Conservation (phyloP, 306 rosid species). For the Lathyrus tuberosus region DNA sequence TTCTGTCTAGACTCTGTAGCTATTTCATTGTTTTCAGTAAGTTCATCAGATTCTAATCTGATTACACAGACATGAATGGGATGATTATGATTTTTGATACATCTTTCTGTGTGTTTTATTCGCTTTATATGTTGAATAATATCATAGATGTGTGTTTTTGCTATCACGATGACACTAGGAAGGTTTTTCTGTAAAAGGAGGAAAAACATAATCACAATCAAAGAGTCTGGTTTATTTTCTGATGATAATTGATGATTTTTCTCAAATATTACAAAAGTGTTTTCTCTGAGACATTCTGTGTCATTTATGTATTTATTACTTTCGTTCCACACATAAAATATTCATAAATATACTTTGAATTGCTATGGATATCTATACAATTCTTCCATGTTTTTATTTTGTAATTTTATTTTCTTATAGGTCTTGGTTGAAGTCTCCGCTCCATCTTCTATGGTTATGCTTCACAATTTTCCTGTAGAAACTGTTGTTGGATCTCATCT, state of each 20-base stretch:
- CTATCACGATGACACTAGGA: not conserved
- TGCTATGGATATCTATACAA: slow-evolving; percentile 20
- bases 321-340: slow-evolving; percentile 21
- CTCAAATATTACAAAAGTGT: slow-evolving; percentile 18
- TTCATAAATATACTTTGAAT: slow-evolving; percentile 16
- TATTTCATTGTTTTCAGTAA: not conserved
- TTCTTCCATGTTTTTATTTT: slow-evolving; percentile 26
- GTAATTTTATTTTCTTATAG: slow-evolving; percentile 48
- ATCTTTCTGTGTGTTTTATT: not conserved
- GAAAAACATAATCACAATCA: not conserved
- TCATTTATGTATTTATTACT: slow-evolving; percentile 9
- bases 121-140: not conserved
- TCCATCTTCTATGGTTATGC: slow-evolving; percentile 81
- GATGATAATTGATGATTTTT: slow-evolving; percentile 19
- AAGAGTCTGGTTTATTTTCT: not conserved
- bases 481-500: slow-evolving; percentile 88
- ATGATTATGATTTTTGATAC: slow-evolving; percentile 1
- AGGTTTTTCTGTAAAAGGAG: slow-evolving; percentile 14
- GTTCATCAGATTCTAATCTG: not conserved
- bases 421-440: slow-evolving; percentile 78
- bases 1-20: not conserved
- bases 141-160: slow-evolving; percentile 2
- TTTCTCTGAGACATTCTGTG: not conserved
- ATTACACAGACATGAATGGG: not conserved
- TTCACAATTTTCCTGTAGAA: slow-evolving; percentile 79